Base-by-base conservation (phyloP, 2,329 filamentous ascomycete genomes). In the Penicillium sp. region DNA sequence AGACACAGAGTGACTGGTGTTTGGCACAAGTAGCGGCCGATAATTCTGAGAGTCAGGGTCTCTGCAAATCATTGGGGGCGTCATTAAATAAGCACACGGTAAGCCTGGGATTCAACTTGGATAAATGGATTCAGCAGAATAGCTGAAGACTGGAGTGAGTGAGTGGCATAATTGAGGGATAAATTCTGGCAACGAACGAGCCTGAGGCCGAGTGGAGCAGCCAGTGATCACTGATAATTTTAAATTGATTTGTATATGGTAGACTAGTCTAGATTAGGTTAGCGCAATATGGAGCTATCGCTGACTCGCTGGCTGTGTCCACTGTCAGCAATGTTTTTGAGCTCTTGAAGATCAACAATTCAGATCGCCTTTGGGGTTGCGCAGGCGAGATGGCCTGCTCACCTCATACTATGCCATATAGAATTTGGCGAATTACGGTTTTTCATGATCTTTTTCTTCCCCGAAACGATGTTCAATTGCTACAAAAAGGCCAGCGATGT, bases 371-470 rank as follows among this genome's bases (percentile, higher is more conserved):
- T 8, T 18, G 9, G 16, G 18, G 8, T 20, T 43, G 18, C 35
- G n/a, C 16, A 14, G 4, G 30, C 52, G 45, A 48, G 14, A 55
- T 58, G 56, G 23, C 46, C 48, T 54, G 56, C 46, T 46, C 49
- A 42, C 30, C 51, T 20, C 45, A 42, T 33, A 40, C 35, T n/a
- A 20, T 58, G 23, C 40, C 56, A 30, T 58, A 50, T 24, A n/a
- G 42, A 11, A 14, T 43, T 43, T 58, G 50, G 51, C 40, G 51
- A 18, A 30, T 53, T 12, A 7, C n/a, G 16, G n/a, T 54, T 1
- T 45, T 57, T 5, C 24, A 24, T 26, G 24, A 48, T 1, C 16
- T 57, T 3, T 52, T 53, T 6, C 43, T 57, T 43, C 49, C 49
- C 18, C 45, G 9, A 18, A 30, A 16, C 3, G 11, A 50, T 21